These are phyloP conservation scores for Ascoidea tarda DNA, from an alignment of 805 yeast genomes.

Conservation along the genomic window DNA sequence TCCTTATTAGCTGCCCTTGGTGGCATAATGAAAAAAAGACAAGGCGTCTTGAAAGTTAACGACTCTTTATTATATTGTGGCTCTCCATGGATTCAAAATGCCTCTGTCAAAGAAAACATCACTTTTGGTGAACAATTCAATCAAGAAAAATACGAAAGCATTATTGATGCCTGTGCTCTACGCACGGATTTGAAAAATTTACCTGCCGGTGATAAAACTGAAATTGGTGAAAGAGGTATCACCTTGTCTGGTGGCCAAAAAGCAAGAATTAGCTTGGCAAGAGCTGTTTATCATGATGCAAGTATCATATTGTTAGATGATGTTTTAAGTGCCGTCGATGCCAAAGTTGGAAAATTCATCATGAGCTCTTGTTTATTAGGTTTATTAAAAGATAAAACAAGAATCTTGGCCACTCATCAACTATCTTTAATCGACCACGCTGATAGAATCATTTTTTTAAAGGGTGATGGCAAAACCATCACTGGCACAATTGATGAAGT, in stretches of 20 bases:
- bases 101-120: slow-evolving; percentile 55
- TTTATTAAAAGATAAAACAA: slow-evolving; percentile 34
- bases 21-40: slow-evolving; percentile 43
- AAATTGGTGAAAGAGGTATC: slow-evolving; percentile 65
- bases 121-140: slow-evolving; percentile 39
- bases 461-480: slow-evolving; percentile 32
- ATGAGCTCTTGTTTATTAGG: slow-evolving; percentile 46
- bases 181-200: slow-evolving; percentile 40
- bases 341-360: slow-evolving; percentile 59
- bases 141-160: slow-evolving; percentile 30
- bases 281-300: slow-evolving; percentile 49
- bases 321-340: slow-evolving; percentile 64
- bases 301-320: slow-evolving; percentile 55
- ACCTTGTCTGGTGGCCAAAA: slow-evolving; percentile 71
- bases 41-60: slow-evolving; percentile 34
- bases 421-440: slow-evolving; percentile 48
- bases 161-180: slow-evolving; percentile 48
- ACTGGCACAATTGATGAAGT: slow-evolving; percentile 39
- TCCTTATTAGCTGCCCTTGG: slow-evolving; percentile 52
- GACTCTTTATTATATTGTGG: slow-evolving; percentile 36
- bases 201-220: slow-evolving; percentile 55
- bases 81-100: slow-evolving; percentile 60
- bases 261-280: slow-evolving; percentile 53
- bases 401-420: slow-evolving; percentile 67
- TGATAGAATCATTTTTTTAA: slow-evolving; percentile 44